These are phyloP conservation scores for Erodium maritimum DNA, from an alignment of 345 rosid species.

Conservation along the genomic window DNA sequence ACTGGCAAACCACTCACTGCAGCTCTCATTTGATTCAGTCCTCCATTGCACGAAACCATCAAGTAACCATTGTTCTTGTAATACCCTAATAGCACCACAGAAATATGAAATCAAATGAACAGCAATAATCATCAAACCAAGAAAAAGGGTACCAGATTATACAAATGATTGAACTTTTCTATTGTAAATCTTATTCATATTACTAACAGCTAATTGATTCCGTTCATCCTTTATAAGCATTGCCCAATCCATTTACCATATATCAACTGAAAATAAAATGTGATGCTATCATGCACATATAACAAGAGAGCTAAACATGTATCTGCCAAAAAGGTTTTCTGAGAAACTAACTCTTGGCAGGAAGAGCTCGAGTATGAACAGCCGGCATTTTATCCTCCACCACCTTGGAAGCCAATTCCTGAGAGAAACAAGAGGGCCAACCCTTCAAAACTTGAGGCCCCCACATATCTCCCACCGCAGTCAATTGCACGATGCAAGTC, in stretches of 20 bases:
- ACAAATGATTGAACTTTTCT: too few relatives aligned
- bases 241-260: too few relatives aligned
- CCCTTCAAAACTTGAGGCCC: constrained; percentile 77
- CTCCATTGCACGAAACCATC: constrained; percentile 23
- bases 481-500: constrained; percentile 89
- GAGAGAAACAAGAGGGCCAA: constrained; percentile 70
- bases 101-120: neutral
- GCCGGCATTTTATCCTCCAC: constrained; percentile 30
- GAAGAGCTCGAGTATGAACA: constrained; percentile 34
- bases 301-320: too few relatives aligned
- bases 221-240: too few relatives aligned
- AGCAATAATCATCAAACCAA: neutral
- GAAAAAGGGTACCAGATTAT: neutral
- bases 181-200: too few relatives aligned
- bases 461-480: constrained; percentile 84
- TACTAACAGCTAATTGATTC: too few relatives aligned
- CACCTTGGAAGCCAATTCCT: constrained; percentile 25
- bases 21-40: constrained; percentile 24
- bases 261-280: too few relatives aligned
- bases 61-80: constrained; percentile 36
- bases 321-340: too few relatives aligned
- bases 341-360: constrained; percentile 75
- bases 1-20: constrained; percentile 35
- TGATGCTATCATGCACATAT: too few relatives aligned
- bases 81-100: constrained; percentile 48